A percentile compares a stretch with the other conserved stretches of the same genome.
Conservation (phyloP, 2,329 filamentous ascomycete genomes). For the Endoconidiophora polonica region DNA sequence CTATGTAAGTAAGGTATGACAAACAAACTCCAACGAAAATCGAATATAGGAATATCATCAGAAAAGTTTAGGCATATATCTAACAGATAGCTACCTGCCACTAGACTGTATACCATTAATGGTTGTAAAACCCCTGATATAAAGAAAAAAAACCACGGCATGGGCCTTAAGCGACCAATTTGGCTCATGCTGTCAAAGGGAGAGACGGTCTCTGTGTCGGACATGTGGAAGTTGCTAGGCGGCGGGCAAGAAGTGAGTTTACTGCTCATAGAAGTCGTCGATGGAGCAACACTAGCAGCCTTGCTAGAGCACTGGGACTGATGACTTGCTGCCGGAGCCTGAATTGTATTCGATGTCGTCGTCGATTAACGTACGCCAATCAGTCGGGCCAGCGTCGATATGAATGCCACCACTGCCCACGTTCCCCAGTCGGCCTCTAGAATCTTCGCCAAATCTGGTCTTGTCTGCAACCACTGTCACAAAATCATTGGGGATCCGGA, state of each 20-base stretch:
- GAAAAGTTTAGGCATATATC: neutral
- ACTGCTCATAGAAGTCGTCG: constrained; percentile 7
- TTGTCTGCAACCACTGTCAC: constrained; percentile 1
- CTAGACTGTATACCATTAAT: no score
- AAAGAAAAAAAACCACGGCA: no score
- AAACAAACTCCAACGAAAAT: no score
- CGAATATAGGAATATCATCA: no score
- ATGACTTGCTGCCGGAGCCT: neutral
- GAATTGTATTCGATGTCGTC: neutral
- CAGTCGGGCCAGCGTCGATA: neutral
- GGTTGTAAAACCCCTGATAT: no score
- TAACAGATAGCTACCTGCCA: neutral
- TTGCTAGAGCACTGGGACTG: neutral
- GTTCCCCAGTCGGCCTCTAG: no score
- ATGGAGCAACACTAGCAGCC: constrained; percentile 4
- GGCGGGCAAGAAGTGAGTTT: constrained; percentile 25
- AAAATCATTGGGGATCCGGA: constrained; percentile 7
- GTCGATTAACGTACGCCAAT: constrained; percentile 5
- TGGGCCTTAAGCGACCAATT: constrained; percentile 25
- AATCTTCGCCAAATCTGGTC: no score
- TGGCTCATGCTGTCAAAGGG: constrained; percentile 47
- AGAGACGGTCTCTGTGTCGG: constrained; percentile 34
- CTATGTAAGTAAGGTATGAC: no score
- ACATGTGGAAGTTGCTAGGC: constrained; percentile 25
- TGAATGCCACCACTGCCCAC: constrained; percentile 3